phyloP scores from a whole-genome alignment of 2,329 filamentous ascomycete species.

The Ophiostoma sp. region DNA sequence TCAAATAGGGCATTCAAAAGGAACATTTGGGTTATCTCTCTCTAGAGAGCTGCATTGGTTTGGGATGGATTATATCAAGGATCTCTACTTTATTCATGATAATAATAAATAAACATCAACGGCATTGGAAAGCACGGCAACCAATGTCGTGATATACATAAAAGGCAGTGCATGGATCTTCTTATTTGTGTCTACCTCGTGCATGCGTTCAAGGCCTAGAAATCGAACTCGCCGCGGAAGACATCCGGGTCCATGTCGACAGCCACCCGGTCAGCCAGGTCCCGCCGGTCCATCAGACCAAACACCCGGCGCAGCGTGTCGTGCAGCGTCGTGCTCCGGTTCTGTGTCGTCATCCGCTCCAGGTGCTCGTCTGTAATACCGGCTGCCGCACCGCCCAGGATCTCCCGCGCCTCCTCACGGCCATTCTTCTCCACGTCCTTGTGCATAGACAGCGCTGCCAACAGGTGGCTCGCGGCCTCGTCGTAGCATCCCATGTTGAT shows the following conservation, averaged over 20 bases:
- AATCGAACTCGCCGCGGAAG: constrained; percentile 88
- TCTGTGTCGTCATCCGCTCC: constrained; percentile 86
- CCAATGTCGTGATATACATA: constrained; percentile 47
- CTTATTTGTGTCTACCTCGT: too few species aligned
- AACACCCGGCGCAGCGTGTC: constrained; percentile 94
- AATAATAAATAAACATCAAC: constrained; percentile 44
- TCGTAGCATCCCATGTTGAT: constrained; percentile 96
- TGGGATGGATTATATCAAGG: too few species aligned
- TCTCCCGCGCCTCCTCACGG: constrained; percentile 74
- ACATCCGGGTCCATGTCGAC: constrained; percentile 84
- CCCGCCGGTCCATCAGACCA: constrained; percentile 84
- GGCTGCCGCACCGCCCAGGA: constrained; percentile 57
- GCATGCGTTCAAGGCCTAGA: constrained; percentile 38
- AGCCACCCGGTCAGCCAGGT: constrained; percentile 81
- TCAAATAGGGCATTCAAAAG: constrained; percentile 41
- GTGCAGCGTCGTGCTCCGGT: constrained; percentile 93
- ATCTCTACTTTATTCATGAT: not conserved
- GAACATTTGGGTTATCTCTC: too few species aligned
- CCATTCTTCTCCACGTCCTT: constrained; percentile 84
- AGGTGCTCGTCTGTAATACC: constrained; percentile 61
- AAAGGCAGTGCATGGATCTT: too few species aligned
- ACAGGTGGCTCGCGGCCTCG: constrained; percentile 85
- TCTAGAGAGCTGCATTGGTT: too few species aligned
- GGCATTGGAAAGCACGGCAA: constrained; percentile 34
- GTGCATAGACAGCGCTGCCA: constrained; percentile 92